Conservation (phyloP, 225 moss, liverwort and hornwort species). For the Polytrichum formosum region DNA sequence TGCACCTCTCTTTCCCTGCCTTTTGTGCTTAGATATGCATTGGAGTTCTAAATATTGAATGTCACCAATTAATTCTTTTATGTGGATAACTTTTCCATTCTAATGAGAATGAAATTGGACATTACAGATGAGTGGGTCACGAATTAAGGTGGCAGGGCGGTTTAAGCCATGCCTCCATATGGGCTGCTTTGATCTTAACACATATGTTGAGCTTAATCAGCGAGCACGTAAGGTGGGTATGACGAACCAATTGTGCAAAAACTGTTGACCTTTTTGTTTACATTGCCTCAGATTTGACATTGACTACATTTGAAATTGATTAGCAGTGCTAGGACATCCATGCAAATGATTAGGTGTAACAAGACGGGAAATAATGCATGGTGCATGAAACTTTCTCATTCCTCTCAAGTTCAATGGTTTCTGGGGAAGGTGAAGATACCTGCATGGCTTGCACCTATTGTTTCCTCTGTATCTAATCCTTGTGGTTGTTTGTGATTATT, state of each 20-base stretch:
- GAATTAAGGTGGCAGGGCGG: slow-evolving; percentile 92
- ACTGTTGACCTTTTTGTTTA: neutral
- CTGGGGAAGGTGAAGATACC: too few species aligned
- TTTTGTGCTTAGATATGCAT: too few species aligned
- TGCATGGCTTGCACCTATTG: neutral
- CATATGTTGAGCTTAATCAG: slow-evolving; percentile 95
- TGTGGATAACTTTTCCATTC: too few species aligned
- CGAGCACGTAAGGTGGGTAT: slow-evolving; percentile 81
- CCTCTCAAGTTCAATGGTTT: too few species aligned
- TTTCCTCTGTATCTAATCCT: neutral
- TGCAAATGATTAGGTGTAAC: too few species aligned
- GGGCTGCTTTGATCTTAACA: slow-evolving; percentile 99
- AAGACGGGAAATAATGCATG: too few species aligned
- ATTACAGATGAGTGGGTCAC: slow-evolving; percentile 93
- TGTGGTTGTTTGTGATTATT: slow-evolving; percentile 20
- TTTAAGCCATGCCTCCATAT: slow-evolving; percentile 96
- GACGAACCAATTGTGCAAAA: too few species aligned
- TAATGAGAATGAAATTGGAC: neutral
- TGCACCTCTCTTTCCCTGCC: too few species aligned
- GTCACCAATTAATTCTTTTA: too few species aligned
- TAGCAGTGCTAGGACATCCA: neutral
- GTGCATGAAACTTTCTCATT: too few species aligned
- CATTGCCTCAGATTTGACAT: neutral
- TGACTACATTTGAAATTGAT: neutral
- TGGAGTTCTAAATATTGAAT: too few species aligned